Evolutionary conservation across 208 protist genomes (phyloP), one percentile per base, ranked within the genome.

Genomic region (Herpetomonas muscarum): DNA sequence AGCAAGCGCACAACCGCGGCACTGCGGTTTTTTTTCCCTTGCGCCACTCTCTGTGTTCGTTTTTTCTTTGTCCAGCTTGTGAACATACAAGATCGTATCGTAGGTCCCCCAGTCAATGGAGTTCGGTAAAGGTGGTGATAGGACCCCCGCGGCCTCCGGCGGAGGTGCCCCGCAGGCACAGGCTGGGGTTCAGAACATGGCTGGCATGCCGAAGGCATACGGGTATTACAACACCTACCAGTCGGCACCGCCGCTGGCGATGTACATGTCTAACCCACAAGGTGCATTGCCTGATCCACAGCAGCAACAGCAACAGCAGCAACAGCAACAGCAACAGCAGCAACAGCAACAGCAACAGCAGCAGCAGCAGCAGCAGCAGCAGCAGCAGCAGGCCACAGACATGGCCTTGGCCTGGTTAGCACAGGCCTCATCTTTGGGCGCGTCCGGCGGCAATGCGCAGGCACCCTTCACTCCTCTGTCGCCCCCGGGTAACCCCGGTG

Each of bases 111-210:
- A n/a, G n/a, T n/a, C n/a, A n/a, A n/a, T n/a, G n/a, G n/a, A n/a
- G n/a, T n/a, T n/a, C n/a, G n/a, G n/a, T n/a, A n/a, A n/a, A n/a
- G n/a, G n/a, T n/a, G n/a, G n/a, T n/a, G 29, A 70, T 66, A 58
- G 58, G 54, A 24, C 63, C 66, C 44, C 32, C 62, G 9, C 39
- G 56, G 19, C 47, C 55, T 42, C 57, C 54, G 22, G 58, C 34
- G n/a, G n/a, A n/a, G n/a, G n/a, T n/a, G n/a, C n/a, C n/a, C n/a
- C n/a, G n/a, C n/a, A n/a, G n/a, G n/a, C n/a, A n/a, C n/a, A n/a
- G n/a, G n/a, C n/a, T n/a, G n/a, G n/a, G n/a, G n/a, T n/a, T n/a
- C n/a, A n/a, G n/a, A n/a, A n/a, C 41, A 19, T 19, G 15, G 6
- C 22, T 9, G 41, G 41, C 4, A 46, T 46, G 41, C 41, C 41